Conservation (phyloP, 2,329 filamentous ascomycete genomes). For the Sordariomycetes sp. region DNA sequence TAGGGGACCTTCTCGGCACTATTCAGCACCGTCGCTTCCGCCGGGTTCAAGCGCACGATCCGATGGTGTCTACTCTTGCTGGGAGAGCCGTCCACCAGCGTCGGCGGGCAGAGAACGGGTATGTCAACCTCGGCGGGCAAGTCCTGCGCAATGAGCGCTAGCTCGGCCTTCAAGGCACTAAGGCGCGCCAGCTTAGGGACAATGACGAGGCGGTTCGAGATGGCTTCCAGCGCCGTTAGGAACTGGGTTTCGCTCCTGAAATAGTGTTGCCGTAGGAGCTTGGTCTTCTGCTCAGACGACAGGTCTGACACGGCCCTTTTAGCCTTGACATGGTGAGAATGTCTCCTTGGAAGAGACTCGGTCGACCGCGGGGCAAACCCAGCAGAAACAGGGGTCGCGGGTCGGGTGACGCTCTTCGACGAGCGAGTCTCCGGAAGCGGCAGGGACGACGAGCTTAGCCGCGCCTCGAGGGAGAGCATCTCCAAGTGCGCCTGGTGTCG, state of each 20-base stretch:
- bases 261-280: constrained; percentile 68
- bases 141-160: constrained; percentile 72
- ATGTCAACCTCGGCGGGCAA: constrained; percentile 77
- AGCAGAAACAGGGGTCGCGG: constrained; percentile 47
- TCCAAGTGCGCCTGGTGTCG: constrained; percentile 40
- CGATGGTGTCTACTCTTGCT: constrained; percentile 70
- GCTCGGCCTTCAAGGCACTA: constrained; percentile 69
- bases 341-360: constrained; percentile 43
- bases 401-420: constrained; percentile 38
- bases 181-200: constrained; percentile 74
- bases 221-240: constrained; percentile 68
- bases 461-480: constrained; percentile 43
- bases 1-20: constrained; percentile 82
- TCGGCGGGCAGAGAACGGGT: constrained; percentile 69
- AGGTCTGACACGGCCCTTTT: constrained; percentile 50
- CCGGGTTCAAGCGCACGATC: constrained; percentile 73
- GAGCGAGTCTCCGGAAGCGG: constrained; percentile 52
- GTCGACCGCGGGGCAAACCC: constrained; percentile 31
- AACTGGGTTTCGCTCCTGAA: constrained; percentile 76
- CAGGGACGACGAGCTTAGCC: constrained; percentile 57
- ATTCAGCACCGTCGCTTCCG: constrained; percentile 75
- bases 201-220: constrained; percentile 72
- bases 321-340: constrained; percentile 51
- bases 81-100: constrained; percentile 60
- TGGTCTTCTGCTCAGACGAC: constrained; percentile 56